phyloP scores from a whole-genome alignment of 2,329 filamentous ascomycete species.

The Fusarium tuaranense region DNA sequence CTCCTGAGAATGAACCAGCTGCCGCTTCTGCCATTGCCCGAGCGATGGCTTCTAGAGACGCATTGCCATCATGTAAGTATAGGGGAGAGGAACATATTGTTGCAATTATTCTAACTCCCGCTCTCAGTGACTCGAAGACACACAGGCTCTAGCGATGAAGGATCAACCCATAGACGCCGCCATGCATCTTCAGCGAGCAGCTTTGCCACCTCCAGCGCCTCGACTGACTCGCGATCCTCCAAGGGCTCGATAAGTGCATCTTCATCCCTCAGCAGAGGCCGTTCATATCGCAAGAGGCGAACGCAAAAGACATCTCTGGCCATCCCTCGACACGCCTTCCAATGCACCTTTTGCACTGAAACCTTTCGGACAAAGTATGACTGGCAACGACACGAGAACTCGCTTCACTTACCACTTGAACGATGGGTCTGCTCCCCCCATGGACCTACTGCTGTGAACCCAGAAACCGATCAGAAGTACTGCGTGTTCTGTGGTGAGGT shows the following conservation, averaged over 20 bases:
- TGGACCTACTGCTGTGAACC: conserved; percentile 50
- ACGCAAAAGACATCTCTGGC: conserved; percentile 15
- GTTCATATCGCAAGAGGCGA: conserved; percentile 20
- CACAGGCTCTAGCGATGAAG: conserved; percentile 25
- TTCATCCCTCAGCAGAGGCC: conserved; percentile 14
- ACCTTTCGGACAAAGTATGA: conserved; percentile 58
- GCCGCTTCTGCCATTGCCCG: conserved; percentile 46
- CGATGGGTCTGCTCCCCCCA: conserved; percentile 57
- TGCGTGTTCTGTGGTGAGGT: conserved; percentile 54
- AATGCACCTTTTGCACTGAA: conserved; percentile 61
- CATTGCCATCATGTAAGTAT: conserved; percentile 9
- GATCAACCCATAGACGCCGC: conserved; percentile 6
- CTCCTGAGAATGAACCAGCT: conserved; percentile 49
- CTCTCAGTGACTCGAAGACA: conserved; percentile 17
- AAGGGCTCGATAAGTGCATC: conserved; percentile 17
- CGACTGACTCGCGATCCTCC: conserved; percentile 29
- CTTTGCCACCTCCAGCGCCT: conserved; percentile 31
- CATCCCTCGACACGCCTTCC: conserved; percentile 41
- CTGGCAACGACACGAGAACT: conserved; percentile 63
- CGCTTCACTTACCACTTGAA: conserved; percentile 58
- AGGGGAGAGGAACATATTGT: conserved; percentile 53
- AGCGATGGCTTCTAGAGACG: conserved; percentile 39
- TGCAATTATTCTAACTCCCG: conserved; percentile 50
- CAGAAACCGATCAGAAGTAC: conserved; percentile 38
- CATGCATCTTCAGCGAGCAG: conserved; percentile 30